These are phyloP conservation scores for Fraxinus anomala DNA, from an alignment of 257 asterid genomes.

Conservation along the genomic window DNA sequence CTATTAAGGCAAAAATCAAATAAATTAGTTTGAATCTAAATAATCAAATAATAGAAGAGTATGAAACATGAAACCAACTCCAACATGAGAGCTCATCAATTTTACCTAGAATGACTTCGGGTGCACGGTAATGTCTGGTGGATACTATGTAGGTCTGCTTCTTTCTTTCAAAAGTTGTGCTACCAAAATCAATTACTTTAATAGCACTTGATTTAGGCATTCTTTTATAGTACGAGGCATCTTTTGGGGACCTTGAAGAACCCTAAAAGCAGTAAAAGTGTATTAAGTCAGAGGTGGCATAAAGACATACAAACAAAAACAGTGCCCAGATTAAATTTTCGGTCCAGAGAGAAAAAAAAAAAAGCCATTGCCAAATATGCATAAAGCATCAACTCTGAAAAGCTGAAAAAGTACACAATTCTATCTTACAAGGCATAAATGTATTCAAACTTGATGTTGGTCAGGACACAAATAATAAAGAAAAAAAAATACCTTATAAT, in stretches of 20 bases:
- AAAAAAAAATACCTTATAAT: too few species aligned
- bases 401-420: too few species aligned
- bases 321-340: too few species aligned
- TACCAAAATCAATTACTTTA: slow-evolving; percentile 92
- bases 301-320: too few species aligned
- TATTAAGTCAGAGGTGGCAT: too few species aligned
- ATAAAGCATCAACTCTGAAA: too few species aligned
- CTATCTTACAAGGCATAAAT: too few species aligned
- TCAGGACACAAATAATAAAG: too few species aligned
- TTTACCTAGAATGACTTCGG: slow-evolving; percentile 86
- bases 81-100: background rate
- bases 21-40: background rate
- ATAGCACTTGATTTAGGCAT: slow-evolving; percentile 85
- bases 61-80: background rate
- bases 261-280: slow-evolving; percentile 38
- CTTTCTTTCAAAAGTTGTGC: slow-evolving; percentile 67
- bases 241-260: slow-evolving; percentile 65
- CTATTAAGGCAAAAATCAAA: slow-evolving; percentile 28
- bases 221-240: slow-evolving; percentile 60
- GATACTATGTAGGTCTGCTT: slow-evolving; percentile 75
- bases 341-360: too few species aligned
- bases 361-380: too few species aligned
- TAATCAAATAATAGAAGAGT: background rate
- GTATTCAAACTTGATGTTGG: too few species aligned
- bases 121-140: slow-evolving; percentile 87